phyloP scores from a whole-genome alignment of 495 filamentous ascomycete species.

The Saxophila tyrrhenica region DNA sequence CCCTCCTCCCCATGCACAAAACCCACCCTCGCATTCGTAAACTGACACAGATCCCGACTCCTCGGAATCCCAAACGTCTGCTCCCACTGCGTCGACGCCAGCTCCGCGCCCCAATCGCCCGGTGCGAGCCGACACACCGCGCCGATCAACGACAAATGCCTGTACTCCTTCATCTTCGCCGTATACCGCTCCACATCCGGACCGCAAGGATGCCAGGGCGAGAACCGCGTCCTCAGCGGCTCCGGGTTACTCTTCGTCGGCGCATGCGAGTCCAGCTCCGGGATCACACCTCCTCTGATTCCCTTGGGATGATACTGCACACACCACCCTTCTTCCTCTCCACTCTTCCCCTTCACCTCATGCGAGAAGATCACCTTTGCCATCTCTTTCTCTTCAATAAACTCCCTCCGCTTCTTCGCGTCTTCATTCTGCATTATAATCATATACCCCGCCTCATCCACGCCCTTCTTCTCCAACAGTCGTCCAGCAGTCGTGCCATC shows the following conservation, averaged over 20 bases:
- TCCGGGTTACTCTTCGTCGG: constrained; percentile 14
- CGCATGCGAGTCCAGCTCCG: constrained; percentile 25
- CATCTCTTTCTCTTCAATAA: constrained; percentile 19
- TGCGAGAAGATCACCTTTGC: constrained; percentile 21
- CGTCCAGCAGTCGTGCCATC: constrained; percentile 20
- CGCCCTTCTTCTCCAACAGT: constrained; percentile 20
- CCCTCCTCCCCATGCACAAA: constrained; percentile 22
- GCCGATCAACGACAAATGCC: constrained; percentile 21
- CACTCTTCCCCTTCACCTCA: not conserved
- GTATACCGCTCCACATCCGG: constrained; percentile 18
- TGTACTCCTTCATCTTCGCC: constrained; percentile 16
- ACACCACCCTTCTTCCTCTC: constrained; percentile 11
- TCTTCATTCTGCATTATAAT: constrained; percentile 27
- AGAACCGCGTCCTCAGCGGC: constrained; percentile 22
- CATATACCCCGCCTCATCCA: constrained; percentile 26
- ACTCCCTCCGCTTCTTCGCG: constrained; percentile 13
- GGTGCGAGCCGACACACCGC: constrained; percentile 18
- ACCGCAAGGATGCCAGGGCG: constrained; percentile 25
- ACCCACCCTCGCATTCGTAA: constrained; percentile 25
- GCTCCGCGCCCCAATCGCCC: constrained; percentile 20
- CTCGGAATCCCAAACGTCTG: constrained; percentile 23
- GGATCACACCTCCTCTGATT: constrained; percentile 26
- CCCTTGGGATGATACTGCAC: constrained; percentile 28
- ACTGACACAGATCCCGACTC: constrained; percentile 23
- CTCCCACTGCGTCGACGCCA: constrained; percentile 23